phyloP scores from a whole-genome alignment of 169 alveolate species.

The Plasmodium sp. region DNA sequence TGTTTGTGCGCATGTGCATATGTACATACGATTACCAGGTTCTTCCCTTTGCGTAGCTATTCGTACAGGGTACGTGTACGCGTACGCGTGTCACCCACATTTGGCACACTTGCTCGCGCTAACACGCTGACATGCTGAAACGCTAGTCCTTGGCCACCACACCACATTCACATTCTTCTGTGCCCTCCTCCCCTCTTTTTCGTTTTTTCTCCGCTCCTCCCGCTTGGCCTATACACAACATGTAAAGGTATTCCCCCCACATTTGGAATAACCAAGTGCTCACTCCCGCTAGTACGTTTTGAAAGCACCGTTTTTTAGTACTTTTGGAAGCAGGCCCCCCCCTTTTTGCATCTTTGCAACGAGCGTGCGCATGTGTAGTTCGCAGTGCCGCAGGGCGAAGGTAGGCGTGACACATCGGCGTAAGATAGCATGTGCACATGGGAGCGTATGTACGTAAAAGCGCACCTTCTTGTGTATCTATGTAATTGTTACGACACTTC shows the following conservation, averaged over 20 bases:
- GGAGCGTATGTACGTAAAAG: neutral
- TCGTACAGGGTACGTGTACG: neutral
- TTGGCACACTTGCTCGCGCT: neutral
- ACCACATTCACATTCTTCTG: neutral
- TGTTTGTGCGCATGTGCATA: neutral
- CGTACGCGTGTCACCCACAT: neutral
- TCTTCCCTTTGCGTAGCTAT: neutral
- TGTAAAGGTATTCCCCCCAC: neutral
- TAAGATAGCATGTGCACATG: neutral
- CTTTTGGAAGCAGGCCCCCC: neutral
- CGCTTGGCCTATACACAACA: neutral
- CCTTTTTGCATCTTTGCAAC: neutral
- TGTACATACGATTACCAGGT: neutral
- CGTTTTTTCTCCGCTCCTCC: neutral
- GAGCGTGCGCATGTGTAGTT: neutral
- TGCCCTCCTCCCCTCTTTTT: neutral
- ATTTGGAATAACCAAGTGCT: neutral
- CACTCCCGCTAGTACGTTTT: neutral
- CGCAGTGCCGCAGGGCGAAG: neutral
- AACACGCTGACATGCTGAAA: neutral
- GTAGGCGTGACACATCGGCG: neutral
- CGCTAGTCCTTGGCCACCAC: neutral
- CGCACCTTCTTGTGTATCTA: neutral
- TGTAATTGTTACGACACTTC: neutral
- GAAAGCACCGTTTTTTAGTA: neutral